Conservation (phyloP, 1,139 yeast species). For the Blastobotrys raffinosifermentans region DNA sequence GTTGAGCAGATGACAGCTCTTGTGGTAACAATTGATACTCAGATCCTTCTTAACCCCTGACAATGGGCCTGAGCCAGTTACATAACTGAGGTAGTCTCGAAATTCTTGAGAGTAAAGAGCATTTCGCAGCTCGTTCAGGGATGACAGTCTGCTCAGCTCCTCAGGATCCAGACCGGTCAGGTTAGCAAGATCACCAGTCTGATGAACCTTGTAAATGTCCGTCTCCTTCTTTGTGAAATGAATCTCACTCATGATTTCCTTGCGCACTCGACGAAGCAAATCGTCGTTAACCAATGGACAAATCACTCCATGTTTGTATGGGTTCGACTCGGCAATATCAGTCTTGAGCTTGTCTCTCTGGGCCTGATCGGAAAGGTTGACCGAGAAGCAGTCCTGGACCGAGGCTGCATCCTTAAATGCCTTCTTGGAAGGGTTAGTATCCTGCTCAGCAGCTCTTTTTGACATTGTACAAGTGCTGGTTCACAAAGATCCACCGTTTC, state of each 20-base stretch:
- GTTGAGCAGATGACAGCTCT: slow-evolving; percentile 88
- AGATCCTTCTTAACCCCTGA: slow-evolving; percentile 89
- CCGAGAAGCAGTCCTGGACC: slow-evolving; percentile 8
- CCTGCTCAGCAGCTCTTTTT: not conserved
- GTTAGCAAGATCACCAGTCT: slow-evolving; percentile 93
- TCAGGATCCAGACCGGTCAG: slow-evolving; percentile 76
- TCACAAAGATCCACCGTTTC: no score
- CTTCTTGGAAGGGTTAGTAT: slow-evolving; percentile 2
- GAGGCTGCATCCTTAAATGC: not conserved
- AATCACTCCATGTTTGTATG: slow-evolving; percentile 88
- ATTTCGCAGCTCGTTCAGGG: slow-evolving; percentile 67
- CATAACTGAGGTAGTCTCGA: slow-evolving; percentile 70
- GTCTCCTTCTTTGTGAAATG: slow-evolving; percentile 95
- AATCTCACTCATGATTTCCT: slow-evolving; percentile 74
- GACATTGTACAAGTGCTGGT: not conserved
- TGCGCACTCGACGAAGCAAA: slow-evolving; percentile 68
- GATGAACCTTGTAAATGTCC: slow-evolving; percentile 90
- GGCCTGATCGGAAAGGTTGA: slow-evolving; percentile 10
- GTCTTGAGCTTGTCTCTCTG: slow-evolving; percentile 16
- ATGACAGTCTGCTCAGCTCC: slow-evolving; percentile 68
- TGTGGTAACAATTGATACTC: slow-evolving; percentile 84
- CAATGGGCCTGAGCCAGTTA: slow-evolving; percentile 84
- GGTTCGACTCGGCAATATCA: slow-evolving; percentile 46
- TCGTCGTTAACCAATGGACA: slow-evolving; percentile 67
- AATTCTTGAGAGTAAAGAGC: slow-evolving; percentile 84